phyloP scores from a whole-genome alignment of 139 green algal genomes.

The Chlamydomonas sphaeroides region DNA sequence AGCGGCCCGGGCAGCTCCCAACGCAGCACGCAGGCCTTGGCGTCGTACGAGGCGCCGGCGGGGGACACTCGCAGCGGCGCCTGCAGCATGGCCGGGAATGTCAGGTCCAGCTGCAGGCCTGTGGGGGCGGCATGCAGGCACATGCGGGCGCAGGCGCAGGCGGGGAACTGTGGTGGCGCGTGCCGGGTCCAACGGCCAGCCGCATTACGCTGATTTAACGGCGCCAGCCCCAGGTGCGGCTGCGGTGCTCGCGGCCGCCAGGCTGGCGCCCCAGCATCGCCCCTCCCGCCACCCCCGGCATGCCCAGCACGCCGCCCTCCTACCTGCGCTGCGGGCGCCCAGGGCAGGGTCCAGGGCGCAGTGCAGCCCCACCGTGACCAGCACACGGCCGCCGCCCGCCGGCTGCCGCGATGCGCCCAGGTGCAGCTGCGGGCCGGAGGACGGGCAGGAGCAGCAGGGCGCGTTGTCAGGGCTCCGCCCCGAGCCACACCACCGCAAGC shows the following conservation, averaged over 20 bases:
- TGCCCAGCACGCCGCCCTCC: not conserved
- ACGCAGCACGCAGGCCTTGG: not conserved
- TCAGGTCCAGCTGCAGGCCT: slow-evolving; percentile 2
- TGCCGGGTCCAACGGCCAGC: too few relatives aligned
- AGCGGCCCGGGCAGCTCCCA: slow-evolving; percentile 1
- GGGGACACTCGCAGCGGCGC: not conserved
- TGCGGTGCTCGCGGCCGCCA: too few relatives aligned
- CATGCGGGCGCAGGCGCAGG: not conserved
- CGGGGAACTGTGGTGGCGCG: not conserved
- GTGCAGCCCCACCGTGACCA: slow-evolving; percentile 35
- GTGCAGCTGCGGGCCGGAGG: not conserved
- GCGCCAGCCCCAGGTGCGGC: too few relatives aligned
- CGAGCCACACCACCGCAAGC: too few relatives aligned
- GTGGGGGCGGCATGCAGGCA: not conserved
- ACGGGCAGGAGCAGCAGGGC: not conserved
- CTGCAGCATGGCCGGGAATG: slow-evolving; percentile 18
- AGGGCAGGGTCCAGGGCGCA: slow-evolving; percentile 9
- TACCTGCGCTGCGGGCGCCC: not conserved
- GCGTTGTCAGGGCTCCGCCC: too few relatives aligned
- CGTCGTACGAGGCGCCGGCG: slow-evolving; percentile 1
- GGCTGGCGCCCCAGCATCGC: too few relatives aligned
- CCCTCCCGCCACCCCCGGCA: not conserved
- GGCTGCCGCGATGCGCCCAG: not conserved
- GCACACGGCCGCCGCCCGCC: slow-evolving; percentile 5
- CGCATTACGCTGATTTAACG: too few relatives aligned